phyloP scores from a whole-genome alignment of 2,329 filamentous ascomycete genomes.

The Grosmannia clavigera region DNA sequence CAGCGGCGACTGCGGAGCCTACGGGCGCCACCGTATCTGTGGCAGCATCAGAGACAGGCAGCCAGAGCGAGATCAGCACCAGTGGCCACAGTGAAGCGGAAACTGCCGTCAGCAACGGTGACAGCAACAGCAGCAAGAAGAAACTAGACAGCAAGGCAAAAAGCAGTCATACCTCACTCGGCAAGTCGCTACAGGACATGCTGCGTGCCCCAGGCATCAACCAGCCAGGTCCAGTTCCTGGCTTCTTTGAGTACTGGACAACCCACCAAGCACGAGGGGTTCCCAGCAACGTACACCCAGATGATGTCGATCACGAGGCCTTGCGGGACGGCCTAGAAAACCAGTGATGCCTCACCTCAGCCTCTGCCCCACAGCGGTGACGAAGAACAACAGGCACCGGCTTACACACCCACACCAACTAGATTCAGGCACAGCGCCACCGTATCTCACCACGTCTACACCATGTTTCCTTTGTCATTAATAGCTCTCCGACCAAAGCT shows the following conservation, averaged over 20 bases:
- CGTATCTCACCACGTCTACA: not conserved
- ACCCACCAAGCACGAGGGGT: conserved; percentile 37
- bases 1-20: not conserved
- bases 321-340: conserved; percentile 46
- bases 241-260: conserved; percentile 48
- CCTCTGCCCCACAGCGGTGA: not conserved
- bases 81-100: not conserved
- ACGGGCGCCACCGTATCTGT: not conserved
- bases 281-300: conserved; percentile 44
- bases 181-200: conserved; percentile 18
- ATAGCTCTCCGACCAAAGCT: not conserved
- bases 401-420: not conserved
- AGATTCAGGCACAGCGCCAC: not conserved
- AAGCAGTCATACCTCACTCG: not conserved
- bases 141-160: not conserved
- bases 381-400: too few species aligned
- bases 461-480: not conserved
- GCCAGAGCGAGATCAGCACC: conserved; percentile 5
- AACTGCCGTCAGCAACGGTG: not conserved
- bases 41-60: not conserved
- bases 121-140: not conserved
- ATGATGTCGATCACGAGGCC: conserved; percentile 45
- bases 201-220: conserved; percentile 61
- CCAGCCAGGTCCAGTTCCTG: conserved; percentile 61
- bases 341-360: not conserved